Percentiles rank a stretch among this genome's conserved stretches.
Conservation (phyloP, 2,329 filamentous ascomycete species). For the Verticillium longisporum region DNA sequence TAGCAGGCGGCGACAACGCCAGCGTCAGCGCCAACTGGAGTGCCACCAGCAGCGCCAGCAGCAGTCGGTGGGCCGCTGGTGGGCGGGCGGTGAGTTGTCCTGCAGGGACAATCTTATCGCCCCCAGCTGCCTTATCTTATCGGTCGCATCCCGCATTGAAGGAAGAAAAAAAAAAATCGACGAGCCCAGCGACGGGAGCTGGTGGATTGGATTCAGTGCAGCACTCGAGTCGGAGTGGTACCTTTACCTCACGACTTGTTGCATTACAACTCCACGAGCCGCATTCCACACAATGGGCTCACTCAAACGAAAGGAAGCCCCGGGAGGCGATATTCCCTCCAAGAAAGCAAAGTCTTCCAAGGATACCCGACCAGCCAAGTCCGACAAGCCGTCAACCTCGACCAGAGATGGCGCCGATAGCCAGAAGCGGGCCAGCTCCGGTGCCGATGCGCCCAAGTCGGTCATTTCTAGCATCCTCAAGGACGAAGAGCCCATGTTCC, state of each 20-base stretch:
- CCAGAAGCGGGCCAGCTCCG: constrained; percentile 21
- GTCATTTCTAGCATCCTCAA: constrained; percentile 40
- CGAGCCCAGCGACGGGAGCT: neutral
- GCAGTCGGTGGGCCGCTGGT: too few relatives aligned
- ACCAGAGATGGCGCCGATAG: constrained; percentile 24
- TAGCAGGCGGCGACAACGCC: too few relatives aligned
- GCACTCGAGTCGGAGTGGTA: neutral
- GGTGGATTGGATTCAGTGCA: neutral
- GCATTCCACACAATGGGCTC: constrained; percentile 40
- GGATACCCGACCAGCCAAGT: constrained; percentile 41
- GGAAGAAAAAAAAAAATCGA: neutral
- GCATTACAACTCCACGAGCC: neutral
- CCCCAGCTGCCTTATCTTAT: neutral
- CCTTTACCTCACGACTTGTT: neutral
- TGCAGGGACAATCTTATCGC: neutral
- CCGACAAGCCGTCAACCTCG: constrained; percentile 26
- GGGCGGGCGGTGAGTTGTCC: neutral
- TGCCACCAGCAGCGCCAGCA: neutral
- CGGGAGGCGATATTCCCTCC: constrained; percentile 39
- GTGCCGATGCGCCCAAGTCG: constrained; percentile 22
- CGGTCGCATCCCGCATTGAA: neutral
- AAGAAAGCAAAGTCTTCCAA: constrained; percentile 41
- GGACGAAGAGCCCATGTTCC: constrained; percentile 86
- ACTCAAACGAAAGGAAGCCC: constrained; percentile 52
- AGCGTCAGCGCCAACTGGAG: too few relatives aligned